Evolutionary conservation across 1,284 basidiomycete species (phyloP).

Genomic region (Agroathelia rolfsii): DNA sequence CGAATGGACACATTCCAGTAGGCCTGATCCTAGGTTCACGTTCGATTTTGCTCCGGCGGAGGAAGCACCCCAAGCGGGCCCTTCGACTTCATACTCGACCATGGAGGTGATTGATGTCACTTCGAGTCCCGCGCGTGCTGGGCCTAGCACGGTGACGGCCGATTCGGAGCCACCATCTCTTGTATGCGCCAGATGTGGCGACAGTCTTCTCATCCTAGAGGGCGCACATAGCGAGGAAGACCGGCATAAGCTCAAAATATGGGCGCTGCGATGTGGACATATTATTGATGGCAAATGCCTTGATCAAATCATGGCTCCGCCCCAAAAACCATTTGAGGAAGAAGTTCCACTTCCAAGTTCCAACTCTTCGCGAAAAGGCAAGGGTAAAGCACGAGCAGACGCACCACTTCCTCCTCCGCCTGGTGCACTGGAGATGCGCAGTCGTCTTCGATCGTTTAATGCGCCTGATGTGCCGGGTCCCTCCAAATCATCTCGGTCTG

Average conservation of each 20-base stretch:
- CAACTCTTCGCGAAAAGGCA: slow-evolving; percentile 12
- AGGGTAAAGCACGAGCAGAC: slow-evolving; percentile 17
- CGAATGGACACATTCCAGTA: slow-evolving; percentile 53
- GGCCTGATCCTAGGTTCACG: slow-evolving; percentile 47
- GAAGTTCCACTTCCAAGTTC: slow-evolving; percentile 25
- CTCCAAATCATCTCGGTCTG: slow-evolving; percentile 4
- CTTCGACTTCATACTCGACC: slow-evolving; percentile 10
- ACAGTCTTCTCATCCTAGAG: slow-evolving; percentile 37
- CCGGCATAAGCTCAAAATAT: slow-evolving; percentile 35
- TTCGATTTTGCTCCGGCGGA: slow-evolving; percentile 43
- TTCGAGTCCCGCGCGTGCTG: slow-evolving; percentile 19
- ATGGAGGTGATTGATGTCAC: slow-evolving; percentile 19
- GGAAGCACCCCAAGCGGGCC: slow-evolving; percentile 4
- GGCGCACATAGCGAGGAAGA: slow-evolving; percentile 25
- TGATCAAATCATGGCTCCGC: slow-evolving; percentile 41
- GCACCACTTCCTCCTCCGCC: slow-evolving; percentile 2
- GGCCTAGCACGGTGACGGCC: slow-evolving; percentile 11
- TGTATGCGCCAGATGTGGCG: slow-evolving; percentile 51
- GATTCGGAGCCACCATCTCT: slow-evolving; percentile 26
- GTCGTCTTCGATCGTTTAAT: no score
- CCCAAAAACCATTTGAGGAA: slow-evolving; percentile 20
- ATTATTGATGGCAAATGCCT: slow-evolving; percentile 68
- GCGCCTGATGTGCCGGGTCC: slow-evolving; percentile 3
- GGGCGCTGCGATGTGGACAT: slow-evolving; percentile 67
- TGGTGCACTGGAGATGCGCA: slow-evolving; percentile 1